Evolutionary conservation across 208 protist species (phyloP).

Genomic region (Acanthamoeba rhysodes): DNA sequence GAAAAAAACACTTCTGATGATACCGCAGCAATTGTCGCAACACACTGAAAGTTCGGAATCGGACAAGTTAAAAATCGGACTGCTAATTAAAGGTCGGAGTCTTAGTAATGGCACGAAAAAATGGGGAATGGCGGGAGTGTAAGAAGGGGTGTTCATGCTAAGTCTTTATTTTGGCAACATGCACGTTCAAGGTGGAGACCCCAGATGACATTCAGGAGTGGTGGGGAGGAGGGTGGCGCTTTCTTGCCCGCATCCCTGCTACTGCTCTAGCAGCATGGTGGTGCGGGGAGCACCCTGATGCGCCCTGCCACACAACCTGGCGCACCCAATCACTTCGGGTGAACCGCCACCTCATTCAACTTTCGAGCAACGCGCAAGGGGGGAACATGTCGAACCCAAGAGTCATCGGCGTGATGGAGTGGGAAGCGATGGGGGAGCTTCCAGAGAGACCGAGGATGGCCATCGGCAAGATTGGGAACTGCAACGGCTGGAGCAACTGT

Average conservation of each 20-base stretch:
- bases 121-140: not conserved
- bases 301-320: conserved; percentile 22
- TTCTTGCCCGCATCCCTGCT: conserved; percentile 13
- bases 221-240: not conserved
- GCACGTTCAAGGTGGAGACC: not conserved
- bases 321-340: not conserved
- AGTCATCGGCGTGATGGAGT: not conserved
- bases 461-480: not conserved
- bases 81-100: not conserved
- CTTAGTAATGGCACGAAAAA: not conserved
- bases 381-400: not conserved
- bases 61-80: not conserved
- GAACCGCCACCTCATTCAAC: not conserved
- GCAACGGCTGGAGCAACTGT: not conserved
- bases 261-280: not conserved
- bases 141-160: not conserved
- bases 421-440: not conserved
- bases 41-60: too few relatives aligned
- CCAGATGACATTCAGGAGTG: not conserved
- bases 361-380: not conserved
- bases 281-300: not conserved
- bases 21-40: too few relatives aligned
- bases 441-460: not conserved
- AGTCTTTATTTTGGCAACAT: not conserved
- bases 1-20: too few relatives aligned